phyloP scores from a whole-genome alignment of 441 rosid genomes.

The Raphanus hybrid region DNA sequence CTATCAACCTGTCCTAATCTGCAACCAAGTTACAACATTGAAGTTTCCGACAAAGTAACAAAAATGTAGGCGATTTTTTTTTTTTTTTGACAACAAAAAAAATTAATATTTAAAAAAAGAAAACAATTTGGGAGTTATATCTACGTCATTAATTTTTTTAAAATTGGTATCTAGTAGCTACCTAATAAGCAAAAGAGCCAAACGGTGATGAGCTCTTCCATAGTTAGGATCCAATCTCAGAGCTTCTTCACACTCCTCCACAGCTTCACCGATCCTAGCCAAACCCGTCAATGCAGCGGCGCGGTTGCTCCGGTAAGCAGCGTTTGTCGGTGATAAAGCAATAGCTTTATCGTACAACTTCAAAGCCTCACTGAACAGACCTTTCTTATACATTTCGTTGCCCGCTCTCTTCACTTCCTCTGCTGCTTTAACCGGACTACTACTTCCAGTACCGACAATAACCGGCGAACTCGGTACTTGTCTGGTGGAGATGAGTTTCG shows the following conservation, averaged over 20 bases:
- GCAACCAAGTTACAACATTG: conserved; percentile 37
- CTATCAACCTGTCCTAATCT: conserved; percentile 87
- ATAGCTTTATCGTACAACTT: conserved; percentile 79
- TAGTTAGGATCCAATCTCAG: conserved; percentile 76
- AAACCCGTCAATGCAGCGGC: conserved; percentile 85
- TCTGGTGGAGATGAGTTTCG: conserved; percentile 22
- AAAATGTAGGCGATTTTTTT: no score
- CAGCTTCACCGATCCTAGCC: conserved; percentile 69
- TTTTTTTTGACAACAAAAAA: no score
- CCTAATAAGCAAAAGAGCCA: conserved; percentile 78
- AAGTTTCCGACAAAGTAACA: conserved; percentile 3
- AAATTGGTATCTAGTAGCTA: no score
- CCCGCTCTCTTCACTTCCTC: conserved; percentile 82
- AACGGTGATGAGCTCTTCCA: conserved; percentile 80
- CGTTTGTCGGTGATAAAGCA: conserved; percentile 64
- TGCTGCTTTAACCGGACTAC: conserved; percentile 33
- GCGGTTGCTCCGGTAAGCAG: conserved; percentile 74
- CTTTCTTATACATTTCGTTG: conserved; percentile 78
- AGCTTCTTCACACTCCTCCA: conserved; percentile 84
- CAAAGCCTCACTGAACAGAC: conserved; percentile 76
- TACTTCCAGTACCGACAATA: conserved; percentile 10
- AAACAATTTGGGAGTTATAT: no score
- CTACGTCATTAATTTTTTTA: no score
- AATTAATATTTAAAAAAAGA: no score
- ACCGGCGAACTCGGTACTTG: conserved; percentile 34